phyloP scores from a whole-genome alignment of 495 filamentous ascomycete genomes.

The Daldinia concentrica region DNA sequence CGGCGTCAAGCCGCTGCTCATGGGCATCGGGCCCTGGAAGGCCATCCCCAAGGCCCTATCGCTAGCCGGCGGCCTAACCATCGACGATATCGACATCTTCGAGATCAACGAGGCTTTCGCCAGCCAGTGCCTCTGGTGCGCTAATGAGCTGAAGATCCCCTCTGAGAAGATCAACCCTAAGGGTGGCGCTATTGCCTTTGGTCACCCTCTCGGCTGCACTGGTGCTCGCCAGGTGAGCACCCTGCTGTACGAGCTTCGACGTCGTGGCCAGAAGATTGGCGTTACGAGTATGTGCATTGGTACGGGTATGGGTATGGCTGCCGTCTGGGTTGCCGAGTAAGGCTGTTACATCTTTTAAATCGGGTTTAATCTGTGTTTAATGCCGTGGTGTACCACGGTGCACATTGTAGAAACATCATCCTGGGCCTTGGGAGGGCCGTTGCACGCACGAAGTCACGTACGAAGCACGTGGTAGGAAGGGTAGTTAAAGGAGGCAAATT shows the following conservation, averaged over 20 bases:
- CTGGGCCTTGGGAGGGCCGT: slow-evolving; percentile 9
- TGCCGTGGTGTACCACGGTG: not conserved
- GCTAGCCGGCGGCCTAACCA: slow-evolving; percentile 80
- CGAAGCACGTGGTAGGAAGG: not conserved
- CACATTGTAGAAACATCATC: slow-evolving; percentile 8
- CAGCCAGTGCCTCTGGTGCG: slow-evolving; percentile 92
- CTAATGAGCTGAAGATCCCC: slow-evolving; percentile 84
- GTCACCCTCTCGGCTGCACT: slow-evolving; percentile 94
- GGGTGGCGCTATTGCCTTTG: slow-evolving; percentile 98
- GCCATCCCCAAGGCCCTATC: slow-evolving; percentile 91
- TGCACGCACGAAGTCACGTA: slow-evolving; percentile 4
- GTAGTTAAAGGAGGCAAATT: not conserved
- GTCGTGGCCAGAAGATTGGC: slow-evolving; percentile 83
- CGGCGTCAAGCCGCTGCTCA: slow-evolving; percentile 90
- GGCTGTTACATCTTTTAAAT: not conserved
- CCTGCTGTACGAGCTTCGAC: slow-evolving; percentile 84
- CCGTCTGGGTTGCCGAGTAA: slow-evolving; percentile 90
- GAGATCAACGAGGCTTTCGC: slow-evolving; percentile 99
- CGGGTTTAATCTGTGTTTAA: not conserved
- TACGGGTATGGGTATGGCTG: slow-evolving; percentile 97
- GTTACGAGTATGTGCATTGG: slow-evolving; percentile 97
- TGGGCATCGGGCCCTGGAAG: slow-evolving; percentile 96
- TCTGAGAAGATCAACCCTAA: slow-evolving; percentile 92
- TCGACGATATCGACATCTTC: slow-evolving; percentile 94
- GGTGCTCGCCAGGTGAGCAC: slow-evolving; percentile 94